Percentiles rank a stretch among this genome's conserved stretches.
These are phyloP conservation scores for Microsporum canis DNA, from an alignment of 2,329 filamentous ascomycete genomes.

Conservation along the genomic window DNA sequence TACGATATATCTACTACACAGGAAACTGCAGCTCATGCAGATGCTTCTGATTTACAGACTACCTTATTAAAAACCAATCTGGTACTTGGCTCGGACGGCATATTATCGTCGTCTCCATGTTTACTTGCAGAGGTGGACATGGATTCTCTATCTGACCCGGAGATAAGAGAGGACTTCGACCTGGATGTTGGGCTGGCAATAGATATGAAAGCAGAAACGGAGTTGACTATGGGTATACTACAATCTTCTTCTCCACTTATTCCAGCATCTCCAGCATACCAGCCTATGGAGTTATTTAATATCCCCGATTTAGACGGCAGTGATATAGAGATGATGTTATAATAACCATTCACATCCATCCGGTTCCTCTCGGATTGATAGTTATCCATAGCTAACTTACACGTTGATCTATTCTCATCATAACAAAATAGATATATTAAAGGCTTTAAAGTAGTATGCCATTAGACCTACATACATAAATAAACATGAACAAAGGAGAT, in stretches of 20 bases:
- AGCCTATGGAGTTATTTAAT: neutral
- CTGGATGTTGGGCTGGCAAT: neutral
- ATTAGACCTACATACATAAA: neutral
- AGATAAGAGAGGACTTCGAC: neutral
- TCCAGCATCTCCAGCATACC: neutral
- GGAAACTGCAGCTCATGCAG: neutral
- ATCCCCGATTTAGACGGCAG: neutral
- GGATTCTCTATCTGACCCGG: neutral
- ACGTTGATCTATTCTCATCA: neutral
- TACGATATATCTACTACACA: neutral
- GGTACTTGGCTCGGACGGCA: neutral
- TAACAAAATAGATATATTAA: neutral
- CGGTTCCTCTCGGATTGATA: neutral
- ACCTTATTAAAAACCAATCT: too few relatives aligned
- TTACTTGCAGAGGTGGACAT: neutral
- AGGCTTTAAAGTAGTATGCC: neutral
- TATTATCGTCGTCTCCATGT: neutral
- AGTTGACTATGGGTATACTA: neutral
- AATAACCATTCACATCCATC: neutral
- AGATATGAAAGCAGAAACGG: neutral
- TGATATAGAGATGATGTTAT: neutral
- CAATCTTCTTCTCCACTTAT: slow-evolving; percentile 1
- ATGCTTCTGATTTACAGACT: neutral
- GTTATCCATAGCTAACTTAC: too few relatives aligned
- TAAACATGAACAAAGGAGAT: neutral